Evolutionary conservation across 768 basidiomycete genomes (phyloP).

Genomic region (Exsudoporus frostii): DNA sequence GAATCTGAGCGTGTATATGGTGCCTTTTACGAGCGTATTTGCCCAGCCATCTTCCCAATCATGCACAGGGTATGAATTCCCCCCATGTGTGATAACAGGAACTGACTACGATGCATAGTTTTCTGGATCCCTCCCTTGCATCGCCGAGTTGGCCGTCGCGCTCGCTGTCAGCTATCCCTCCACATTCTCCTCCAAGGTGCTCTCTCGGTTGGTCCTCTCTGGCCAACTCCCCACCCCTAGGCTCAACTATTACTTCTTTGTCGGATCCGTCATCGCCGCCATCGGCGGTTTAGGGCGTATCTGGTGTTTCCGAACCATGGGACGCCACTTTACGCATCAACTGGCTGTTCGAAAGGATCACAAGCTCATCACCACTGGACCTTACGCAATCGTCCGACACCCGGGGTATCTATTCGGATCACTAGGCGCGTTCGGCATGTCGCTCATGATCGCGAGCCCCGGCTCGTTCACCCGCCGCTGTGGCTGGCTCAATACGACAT

Average conservation of each 20-base stretch:
- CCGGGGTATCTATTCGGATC: slow-evolving; percentile 31
- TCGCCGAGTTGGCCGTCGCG: slow-evolving; percentile 25
- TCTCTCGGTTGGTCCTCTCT: slow-evolving; percentile 18
- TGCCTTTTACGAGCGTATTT: slow-evolving; percentile 23
- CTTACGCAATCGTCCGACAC: slow-evolving; percentile 36
- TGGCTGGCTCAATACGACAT: slow-evolving; percentile 26
- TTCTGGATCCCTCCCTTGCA: slow-evolving; percentile 28
- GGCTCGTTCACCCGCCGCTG: slow-evolving; percentile 28
- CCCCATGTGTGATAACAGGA: neutral
- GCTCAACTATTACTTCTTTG: slow-evolving; percentile 27
- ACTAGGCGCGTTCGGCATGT: slow-evolving; percentile 28
- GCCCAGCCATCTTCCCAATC: slow-evolving; percentile 20
- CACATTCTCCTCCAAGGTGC: slow-evolving; percentile 15
- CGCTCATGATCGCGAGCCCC: slow-evolving; percentile 30
- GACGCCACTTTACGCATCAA: slow-evolving; percentile 35
- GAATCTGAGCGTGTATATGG: slow-evolving; percentile 18
- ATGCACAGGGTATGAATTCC: slow-evolving; percentile 21
- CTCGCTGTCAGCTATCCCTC: slow-evolving; percentile 20
- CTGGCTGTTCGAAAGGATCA: slow-evolving; percentile 32
- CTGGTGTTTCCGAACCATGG: slow-evolving; percentile 34
- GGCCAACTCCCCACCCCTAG: slow-evolving; percentile 19
- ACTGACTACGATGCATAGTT: slow-evolving; percentile 15
- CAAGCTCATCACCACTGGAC: slow-evolving; percentile 32
- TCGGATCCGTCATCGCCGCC: slow-evolving; percentile 27
- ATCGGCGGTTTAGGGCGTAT: slow-evolving; percentile 35